Evolutionary conservation across 495 filamentous ascomycete species (phyloP).

Genomic region (Aspergillus incahuasiensis): DNA sequence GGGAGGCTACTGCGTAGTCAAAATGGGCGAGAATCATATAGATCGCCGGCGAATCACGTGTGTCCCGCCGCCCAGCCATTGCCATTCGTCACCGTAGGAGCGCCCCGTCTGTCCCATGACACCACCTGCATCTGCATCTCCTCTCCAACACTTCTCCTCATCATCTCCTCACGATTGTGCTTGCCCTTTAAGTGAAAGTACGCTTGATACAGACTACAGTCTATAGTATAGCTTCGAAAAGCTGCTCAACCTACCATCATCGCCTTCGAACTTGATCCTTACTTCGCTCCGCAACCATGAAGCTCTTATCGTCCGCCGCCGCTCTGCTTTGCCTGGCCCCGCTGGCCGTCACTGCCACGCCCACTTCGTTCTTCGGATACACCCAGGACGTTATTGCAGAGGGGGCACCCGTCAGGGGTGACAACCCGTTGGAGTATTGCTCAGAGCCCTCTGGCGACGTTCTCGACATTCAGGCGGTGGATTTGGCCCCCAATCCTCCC

Average conservation of each 20-base stretch:
- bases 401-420: constrained; percentile 29
- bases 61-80: too few relatives aligned
- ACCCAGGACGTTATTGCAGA: constrained; percentile 22
- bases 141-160: not conserved
- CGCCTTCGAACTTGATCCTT: not conserved
- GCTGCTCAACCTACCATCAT: not conserved
- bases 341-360: constrained; percentile 31
- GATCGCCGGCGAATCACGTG: constrained; percentile 12
- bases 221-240: not conserved
- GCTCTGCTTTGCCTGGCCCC: constrained; percentile 31
- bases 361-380: constrained; percentile 20
- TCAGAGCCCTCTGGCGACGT: constrained; percentile 53
- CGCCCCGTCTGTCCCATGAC: constrained; percentile 13
- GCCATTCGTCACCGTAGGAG: constrained; percentile 12
- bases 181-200: not conserved
- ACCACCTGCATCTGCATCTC: constrained; percentile 2
- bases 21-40: too few relatives aligned
- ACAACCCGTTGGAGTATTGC: constrained; percentile 61
- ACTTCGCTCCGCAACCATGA: constrained; percentile 33
- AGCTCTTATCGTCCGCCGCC: constrained; percentile 38
- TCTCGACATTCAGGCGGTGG: constrained; percentile 70
- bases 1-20: too few relatives aligned
- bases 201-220: not conserved
- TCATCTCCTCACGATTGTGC: not conserved
- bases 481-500: constrained; percentile 83